Percentiles rank a stretch among this genome's conserved stretches.
Evolutionary conservation across 257 asterid species (phyloP).

Genomic region (Hygrophila difformis): DNA sequence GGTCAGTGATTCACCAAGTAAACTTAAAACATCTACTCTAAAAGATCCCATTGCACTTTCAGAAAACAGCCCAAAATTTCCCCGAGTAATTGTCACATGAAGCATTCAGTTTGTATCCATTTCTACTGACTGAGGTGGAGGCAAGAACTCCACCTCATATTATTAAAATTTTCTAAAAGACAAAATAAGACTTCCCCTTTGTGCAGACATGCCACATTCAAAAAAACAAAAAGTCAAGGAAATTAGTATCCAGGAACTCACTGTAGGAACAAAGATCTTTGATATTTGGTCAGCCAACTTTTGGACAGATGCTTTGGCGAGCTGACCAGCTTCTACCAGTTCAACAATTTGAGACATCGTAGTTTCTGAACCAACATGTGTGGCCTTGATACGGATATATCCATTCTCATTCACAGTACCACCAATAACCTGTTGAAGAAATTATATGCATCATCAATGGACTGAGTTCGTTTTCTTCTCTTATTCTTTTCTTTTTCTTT

Average conservation of each 20-base stretch:
- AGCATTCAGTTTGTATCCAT: too few relatives aligned
- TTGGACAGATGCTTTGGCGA: constrained; percentile 98
- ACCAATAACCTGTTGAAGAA: constrained; percentile 67
- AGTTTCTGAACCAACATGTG: constrained; percentile 96
- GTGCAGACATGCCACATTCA: constrained; percentile 11
- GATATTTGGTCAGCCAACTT: constrained; percentile 97
- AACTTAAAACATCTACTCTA: too few relatives aligned
- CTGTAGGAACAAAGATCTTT: constrained; percentile 81
- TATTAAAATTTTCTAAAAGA: too few relatives aligned
- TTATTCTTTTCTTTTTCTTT: too few relatives aligned
- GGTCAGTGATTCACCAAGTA: too few relatives aligned
- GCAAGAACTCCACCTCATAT: too few relatives aligned
- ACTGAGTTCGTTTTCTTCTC: background rate
- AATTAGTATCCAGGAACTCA: constrained; percentile 51
- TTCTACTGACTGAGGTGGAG: too few relatives aligned
- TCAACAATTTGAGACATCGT: constrained; percentile 95
- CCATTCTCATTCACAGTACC: constrained; percentile 97
- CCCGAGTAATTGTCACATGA: too few relatives aligned
- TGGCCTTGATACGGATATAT: constrained; percentile 69
- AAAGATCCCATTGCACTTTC: too few relatives aligned
- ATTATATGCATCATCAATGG: constrained; percentile 11
- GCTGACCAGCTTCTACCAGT: constrained; percentile 99
- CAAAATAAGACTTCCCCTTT: too few relatives aligned
- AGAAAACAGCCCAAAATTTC: too few relatives aligned
- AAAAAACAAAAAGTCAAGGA: too few relatives aligned